phyloP scores from a whole-genome alignment of 2,329 filamentous ascomycete genomes.

The Colletotrichum musae region DNA sequence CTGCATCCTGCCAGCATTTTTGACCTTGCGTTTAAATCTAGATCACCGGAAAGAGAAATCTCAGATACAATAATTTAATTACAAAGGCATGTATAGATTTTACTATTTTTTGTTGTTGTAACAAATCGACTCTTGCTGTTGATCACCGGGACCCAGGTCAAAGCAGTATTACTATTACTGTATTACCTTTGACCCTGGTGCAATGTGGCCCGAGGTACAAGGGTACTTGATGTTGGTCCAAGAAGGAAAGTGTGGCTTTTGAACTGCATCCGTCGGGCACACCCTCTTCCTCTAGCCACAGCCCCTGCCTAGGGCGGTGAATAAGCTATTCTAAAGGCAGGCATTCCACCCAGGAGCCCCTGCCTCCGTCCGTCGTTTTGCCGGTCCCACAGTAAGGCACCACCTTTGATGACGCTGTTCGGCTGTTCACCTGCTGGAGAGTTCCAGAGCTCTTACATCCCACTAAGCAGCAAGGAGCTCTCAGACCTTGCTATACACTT shows the following conservation, averaged over 20 bases:
- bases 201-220: conserved; percentile 20
- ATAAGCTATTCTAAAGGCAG: conserved; percentile 34
- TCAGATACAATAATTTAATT: too few relatives aligned
- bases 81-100: neutral
- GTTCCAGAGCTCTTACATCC: conserved; percentile 30
- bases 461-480: conserved; percentile 23
- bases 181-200: neutral
- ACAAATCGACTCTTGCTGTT: neutral
- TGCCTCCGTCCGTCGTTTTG: conserved; percentile 34
- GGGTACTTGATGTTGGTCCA: conserved; percentile 17
- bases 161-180: conserved; percentile 19
- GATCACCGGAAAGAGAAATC: neutral
- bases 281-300: neutral
- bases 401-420: conserved; percentile 41
- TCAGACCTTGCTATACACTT: conserved; percentile 5
- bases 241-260: conserved; percentile 31
- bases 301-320: conserved; percentile 31
- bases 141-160: neutral
- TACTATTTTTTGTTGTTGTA: neutral
- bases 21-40: neutral
- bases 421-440: conserved; percentile 26
- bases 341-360: neutral
- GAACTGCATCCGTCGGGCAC: neutral
- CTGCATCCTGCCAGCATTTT: too few relatives aligned
- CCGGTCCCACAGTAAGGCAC: conserved; percentile 42